Conservation (phyloP, 176 grass and related monocot genomes). For the Sorghum bicolor region Sorghum_bicolor_NCBIv3 NC_012874.2:56770001-56770500, state of each 20-base stretch:
- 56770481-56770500: no score
- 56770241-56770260: background rate
- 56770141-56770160: background rate
- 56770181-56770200: background rate
- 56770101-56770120: background rate
- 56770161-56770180: background rate
- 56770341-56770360: no score
- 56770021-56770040: background rate
- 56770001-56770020: background rate
- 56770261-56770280: constrained; percentile 5
- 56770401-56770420: no score
- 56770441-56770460: no score
- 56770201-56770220: background rate
- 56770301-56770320: background rate
- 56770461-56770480: no score
- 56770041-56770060: background rate
- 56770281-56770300: background rate
- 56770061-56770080: background rate
- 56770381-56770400: no score
- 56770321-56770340: no score
- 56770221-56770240: background rate
- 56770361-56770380: no score
- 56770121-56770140: background rate
- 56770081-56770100: background rate
- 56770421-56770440: no score